phyloP scores from a whole-genome alignment of 2,329 filamentous ascomycete genomes.

The Pseudocercospora eumusae region DNA sequence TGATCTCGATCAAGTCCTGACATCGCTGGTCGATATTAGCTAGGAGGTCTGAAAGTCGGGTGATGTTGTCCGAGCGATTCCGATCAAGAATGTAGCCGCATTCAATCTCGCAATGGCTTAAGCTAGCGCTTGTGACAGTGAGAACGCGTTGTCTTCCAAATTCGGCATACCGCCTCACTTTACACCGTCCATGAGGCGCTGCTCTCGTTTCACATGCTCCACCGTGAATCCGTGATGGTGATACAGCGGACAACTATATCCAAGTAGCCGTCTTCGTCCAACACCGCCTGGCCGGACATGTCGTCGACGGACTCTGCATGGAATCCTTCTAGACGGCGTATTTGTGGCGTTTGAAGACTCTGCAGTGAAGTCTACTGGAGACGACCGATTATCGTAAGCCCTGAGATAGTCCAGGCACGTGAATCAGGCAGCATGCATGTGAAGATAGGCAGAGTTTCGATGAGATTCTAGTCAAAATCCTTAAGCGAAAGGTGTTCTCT shows the following conservation, averaged over 20 bases:
- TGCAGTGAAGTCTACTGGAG: not conserved
- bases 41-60: not conserved
- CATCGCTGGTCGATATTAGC: not conserved
- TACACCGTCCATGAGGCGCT: not conserved
- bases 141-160: not conserved
- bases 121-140: not conserved
- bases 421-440: not conserved
- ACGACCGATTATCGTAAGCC: too few species aligned
- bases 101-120: not conserved
- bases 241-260: not conserved
- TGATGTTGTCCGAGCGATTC: not conserved
- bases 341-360: not conserved
- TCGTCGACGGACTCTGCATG: not conserved
- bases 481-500: constrained; percentile 5
- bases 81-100: not conserved
- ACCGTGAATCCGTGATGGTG: constrained; percentile 2
- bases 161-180: constrained; percentile 10
- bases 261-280: not conserved
- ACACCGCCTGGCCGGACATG: not conserved
- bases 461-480: not conserved
- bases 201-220: constrained; percentile 4
- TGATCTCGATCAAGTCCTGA: not conserved
- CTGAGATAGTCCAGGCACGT: too few species aligned
- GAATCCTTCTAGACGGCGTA: not conserved
- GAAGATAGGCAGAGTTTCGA: not conserved